phyloP scores from a whole-genome alignment of 352 stramenopile genomes.

The Pythium guiyangense region DNA sequence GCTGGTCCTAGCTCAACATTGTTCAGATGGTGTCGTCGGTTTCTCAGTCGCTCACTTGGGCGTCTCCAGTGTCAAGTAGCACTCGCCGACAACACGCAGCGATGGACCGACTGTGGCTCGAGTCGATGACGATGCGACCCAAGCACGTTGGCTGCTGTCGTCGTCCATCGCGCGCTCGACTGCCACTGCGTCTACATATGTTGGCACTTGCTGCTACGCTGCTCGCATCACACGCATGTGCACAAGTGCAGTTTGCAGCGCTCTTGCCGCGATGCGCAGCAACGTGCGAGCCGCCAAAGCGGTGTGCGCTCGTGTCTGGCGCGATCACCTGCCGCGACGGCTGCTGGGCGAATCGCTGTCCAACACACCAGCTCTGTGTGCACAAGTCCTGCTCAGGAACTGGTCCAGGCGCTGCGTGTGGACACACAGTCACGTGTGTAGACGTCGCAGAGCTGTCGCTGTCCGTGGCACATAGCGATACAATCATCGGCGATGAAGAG shows the following conservation, averaged over 20 bases:
- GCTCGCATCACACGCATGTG: neutral
- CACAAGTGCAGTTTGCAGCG: slow-evolving; percentile 3
- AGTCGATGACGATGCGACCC: too few relatives aligned
- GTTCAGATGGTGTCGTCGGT: too few relatives aligned
- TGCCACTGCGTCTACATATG: neutral
- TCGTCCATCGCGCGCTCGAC: neutral
- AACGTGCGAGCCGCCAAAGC: slow-evolving; percentile 1
- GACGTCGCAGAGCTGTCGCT: neutral
- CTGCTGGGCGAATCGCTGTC: neutral
- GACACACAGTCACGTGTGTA: neutral
- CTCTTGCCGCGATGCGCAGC: neutral
- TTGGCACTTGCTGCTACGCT: neutral
- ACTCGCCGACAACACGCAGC: too few relatives aligned
- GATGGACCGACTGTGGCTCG: too few relatives aligned
- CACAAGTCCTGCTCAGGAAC: neutral
- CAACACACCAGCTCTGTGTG: neutral
- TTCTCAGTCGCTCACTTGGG: too few relatives aligned
- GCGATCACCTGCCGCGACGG: slow-evolving; percentile 1
- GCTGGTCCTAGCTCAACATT: too few relatives aligned
- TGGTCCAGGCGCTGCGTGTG: neutral
- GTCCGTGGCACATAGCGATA: neutral
- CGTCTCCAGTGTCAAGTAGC: too few relatives aligned
- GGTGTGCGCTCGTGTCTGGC: neutral
- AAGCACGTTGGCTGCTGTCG: neutral
- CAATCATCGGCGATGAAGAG: neutral